Evolutionary conservation across 768 basidiomycete genomes (phyloP).

Genomic region (Rhizopogon vesiculosus): DNA sequence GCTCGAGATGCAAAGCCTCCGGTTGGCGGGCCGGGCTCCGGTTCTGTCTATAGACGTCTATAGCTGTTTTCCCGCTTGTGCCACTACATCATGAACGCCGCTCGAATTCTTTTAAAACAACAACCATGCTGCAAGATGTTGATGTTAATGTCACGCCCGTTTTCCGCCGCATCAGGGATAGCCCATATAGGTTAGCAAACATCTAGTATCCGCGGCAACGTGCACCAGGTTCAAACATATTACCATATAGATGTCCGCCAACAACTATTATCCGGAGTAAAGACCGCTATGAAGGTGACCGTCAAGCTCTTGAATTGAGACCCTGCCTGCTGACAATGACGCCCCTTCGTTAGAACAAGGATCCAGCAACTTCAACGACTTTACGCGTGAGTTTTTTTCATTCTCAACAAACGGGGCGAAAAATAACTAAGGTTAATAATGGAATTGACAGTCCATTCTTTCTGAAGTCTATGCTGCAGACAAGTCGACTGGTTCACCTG

Average conservation of each 20-base stretch:
- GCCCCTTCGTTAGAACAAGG: constrained; percentile 40
- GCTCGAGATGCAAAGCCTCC: too few relatives aligned
- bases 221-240: not conserved
- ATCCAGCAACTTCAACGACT: constrained; percentile 51
- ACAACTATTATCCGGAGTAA: constrained; percentile 49
- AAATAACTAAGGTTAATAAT: not conserved
- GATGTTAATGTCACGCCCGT: not conserved
- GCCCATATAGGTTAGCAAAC: not conserved
- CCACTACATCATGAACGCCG: not conserved
- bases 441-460: constrained; percentile 48
- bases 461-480: constrained; percentile 67
- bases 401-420: not conserved
- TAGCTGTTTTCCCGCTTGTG: too few relatives aligned
- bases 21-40: too few relatives aligned
- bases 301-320: not conserved
- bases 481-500: constrained; percentile 42
- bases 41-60: too few relatives aligned
- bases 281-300: constrained; percentile 66
- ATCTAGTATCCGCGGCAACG: not conserved
- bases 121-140: not conserved
- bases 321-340: not conserved
- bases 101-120: not conserved
- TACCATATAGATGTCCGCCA: constrained; percentile 44
- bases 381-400: constrained; percentile 42
- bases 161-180: not conserved